Base-by-base conservation (phyloP, 768 basidiomycete genomes). In the Lactifluus rugatus region DNA sequence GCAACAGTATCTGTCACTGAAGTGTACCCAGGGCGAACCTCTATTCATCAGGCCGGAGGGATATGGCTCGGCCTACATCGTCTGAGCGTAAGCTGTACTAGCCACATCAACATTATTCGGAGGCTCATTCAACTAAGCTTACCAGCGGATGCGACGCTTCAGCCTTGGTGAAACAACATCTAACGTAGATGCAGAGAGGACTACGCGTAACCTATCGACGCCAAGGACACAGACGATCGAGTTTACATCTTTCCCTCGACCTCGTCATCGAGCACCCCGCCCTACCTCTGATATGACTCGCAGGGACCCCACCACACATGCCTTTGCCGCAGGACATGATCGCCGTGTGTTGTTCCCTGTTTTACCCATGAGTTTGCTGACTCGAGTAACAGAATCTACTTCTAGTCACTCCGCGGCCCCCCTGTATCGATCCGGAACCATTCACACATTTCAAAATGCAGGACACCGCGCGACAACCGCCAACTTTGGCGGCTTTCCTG, bases 401-500 rank as follows among this genome's bases (percentile, higher is more conserved):
- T 65, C 54, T 48, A 63, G 57, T 52, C 56, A 52, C 28, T 45
- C 62, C 2, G n/a, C 52, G 5, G 28, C 21, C 23, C 63, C 58
- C 13, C 42, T 65, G 21, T 65, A 57, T 17, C 64, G 47, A 37
- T 57, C 61, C 5, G 63, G 41, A 48, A 67, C 55, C 55, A 68
- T 58, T 54, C 36, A 11, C 62, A 57, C 60, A 25, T 56, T 7
- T 61, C 58, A 44, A 61, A 56, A 42, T 49, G 61, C 10, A 45
- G 57, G 19, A 52, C 63, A 3, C 61, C 63, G 17, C 78, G 73
- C 64, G 36, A 55, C 19, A 34, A 71, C 80, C 58, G 74, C 74
- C 42, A 81, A 73, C 17, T 83, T 85, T 54, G 87, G 87, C 28
- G 87, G 87, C 2, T 89, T 89, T 68, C 87, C 87, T 1, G 84